Conservation (phyloP, 2,329 filamentous ascomycete genomes). For the Arthrobotrys megalospora region DNA sequence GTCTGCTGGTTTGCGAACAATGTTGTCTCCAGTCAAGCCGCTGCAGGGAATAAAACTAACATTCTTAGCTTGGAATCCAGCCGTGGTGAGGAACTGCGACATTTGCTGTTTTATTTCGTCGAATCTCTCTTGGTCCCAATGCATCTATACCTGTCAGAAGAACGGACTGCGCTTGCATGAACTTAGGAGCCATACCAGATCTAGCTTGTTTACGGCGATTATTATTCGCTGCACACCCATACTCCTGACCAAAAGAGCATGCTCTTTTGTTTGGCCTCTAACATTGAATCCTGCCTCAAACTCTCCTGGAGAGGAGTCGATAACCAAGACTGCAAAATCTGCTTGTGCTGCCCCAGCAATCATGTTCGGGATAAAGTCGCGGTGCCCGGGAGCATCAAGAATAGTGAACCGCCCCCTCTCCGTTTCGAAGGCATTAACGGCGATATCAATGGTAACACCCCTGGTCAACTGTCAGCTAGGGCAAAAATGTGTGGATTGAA, state of each 20-base stretch:
- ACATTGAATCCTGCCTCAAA: slow-evolving; percentile 85
- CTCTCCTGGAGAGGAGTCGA: slow-evolving; percentile 89
- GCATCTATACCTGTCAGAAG: slow-evolving; percentile 68
- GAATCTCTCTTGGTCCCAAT: slow-evolving; percentile 87
- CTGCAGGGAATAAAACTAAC: slow-evolving; percentile 91
- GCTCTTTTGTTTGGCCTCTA: slow-evolving; percentile 93
- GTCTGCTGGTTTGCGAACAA: slow-evolving; percentile 75
- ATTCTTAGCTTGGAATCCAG: slow-evolving; percentile 85
- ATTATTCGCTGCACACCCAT: slow-evolving; percentile 91
- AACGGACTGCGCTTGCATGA: not conserved
- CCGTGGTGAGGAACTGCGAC: slow-evolving; percentile 82
- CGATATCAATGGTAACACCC: slow-evolving; percentile 96
- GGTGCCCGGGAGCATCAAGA: slow-evolving; percentile 92
- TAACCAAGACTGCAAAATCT: slow-evolving; percentile 93
- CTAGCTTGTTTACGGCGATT: slow-evolving; percentile 95
- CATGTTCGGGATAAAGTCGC: slow-evolving; percentile 99
- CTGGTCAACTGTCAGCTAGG: slow-evolving; percentile 67
- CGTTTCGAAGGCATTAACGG: slow-evolving; percentile 94
- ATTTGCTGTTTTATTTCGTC: slow-evolving; percentile 88
- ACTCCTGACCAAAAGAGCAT: slow-evolving; percentile 88
- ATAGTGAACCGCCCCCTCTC: slow-evolving; percentile 90
- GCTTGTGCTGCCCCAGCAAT: slow-evolving; percentile 96
- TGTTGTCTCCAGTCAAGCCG: slow-evolving; percentile 89
- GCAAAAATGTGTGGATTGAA: not conserved
- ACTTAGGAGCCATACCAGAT: slow-evolving; percentile 70